Base-by-base conservation (phyloP, 2,329 filamentous ascomycete species). In the Stemphylium lycopersici region DNA sequence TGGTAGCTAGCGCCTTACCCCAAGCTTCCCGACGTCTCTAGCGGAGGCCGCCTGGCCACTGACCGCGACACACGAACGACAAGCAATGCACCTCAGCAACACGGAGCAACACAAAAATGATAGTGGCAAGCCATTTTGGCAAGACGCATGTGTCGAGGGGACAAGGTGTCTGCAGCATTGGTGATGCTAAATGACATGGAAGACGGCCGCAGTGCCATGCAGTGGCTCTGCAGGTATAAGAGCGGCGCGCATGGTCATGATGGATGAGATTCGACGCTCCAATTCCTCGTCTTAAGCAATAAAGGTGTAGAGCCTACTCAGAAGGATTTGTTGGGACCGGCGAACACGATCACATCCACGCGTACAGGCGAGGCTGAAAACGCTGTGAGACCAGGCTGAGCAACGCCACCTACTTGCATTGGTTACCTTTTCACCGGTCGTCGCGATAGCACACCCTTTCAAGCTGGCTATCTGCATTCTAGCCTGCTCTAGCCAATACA, bases 31-130 rank as follows among this genome's bases (percentile, higher is more conserved):
- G 37, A 39, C 18, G 18, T 39, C 37, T 20, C 45, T 58, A 52
- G 49, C 22, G 40, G 40, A n/a, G 7, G 38, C 40, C 38, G 50
- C 45, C 55, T 59, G 54, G 48, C 63, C 61, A 66, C 56, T 62
- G 45, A 55, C 15, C 40, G 32, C 41, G 39, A 61, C 48, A 61
- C 63, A 68, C 58, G 55, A 57, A 52, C 48, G 52, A 49, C 48
- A n/a, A 56, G 41, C 47, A 55, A 58, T 61, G 57, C 61, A 59
- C 40, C 52, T 50, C 48, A 52, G 43, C 48, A 55, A 52, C 47
- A 48, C 33, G 42, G 13, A 39, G 48, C 33, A 49, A 46, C 52
- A 59, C 52, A 57, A 8, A 38, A 48, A 26, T 12, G 29, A 33
- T 2, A 15, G n/a, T 4, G 44, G 15, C n/a, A n/a, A 24, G 48